Base-by-base conservation (phyloP, 2,329 filamentous ascomycete species). In the Cyanodermella asteris region DNA sequence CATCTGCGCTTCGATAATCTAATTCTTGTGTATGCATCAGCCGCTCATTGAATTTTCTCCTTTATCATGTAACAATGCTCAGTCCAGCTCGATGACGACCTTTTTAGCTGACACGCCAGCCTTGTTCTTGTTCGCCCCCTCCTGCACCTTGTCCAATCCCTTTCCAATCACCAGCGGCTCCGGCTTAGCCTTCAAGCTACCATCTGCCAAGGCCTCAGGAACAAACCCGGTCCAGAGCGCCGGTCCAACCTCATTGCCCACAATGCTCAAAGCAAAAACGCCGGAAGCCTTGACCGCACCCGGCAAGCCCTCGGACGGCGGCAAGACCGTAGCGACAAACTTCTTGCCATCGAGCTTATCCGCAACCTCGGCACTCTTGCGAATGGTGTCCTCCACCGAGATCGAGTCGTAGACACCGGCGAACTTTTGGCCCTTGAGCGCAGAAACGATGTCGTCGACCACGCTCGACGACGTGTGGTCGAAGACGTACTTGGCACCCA, bases 401-500 rank as follows among this genome's bases (percentile, higher is more conserved):
- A 19, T 19, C 8, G 18, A 8, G 11, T 19, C 18, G 15, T 25
- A 33, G 7, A 26, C 20, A 17, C 27, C 27, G 8, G 21, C 33
- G 1, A 20, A 8, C 9, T 23, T 24, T 14, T 24, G 16, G 13
- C 20, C 15, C 24, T 33, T 33, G 7, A 28, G 15, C 11, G 28
- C 27, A 10, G 31, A 12, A 3, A 20, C 16, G 17, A 28, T 11
- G 20, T 30, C 25, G 6, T 28, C 23, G 15, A 25, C 17, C n/a
- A 30, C 24, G 7, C 13, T 13, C 7, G 12, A 10, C 11, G 18
- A 23, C 11, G n/a, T 7, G 16, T 30, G 18, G 22, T 30, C 28
- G 19, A 30, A 50, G 1, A 38, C 37, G 3, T 36, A 32, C 14
- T 41, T 41, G 1, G 47, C 47, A 4, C 46, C 46, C 13, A 46